These are phyloP conservation scores for Austroboletus festivus DNA, from an alignment of 768 basidiomycete species.

Conservation along the genomic window DNA sequence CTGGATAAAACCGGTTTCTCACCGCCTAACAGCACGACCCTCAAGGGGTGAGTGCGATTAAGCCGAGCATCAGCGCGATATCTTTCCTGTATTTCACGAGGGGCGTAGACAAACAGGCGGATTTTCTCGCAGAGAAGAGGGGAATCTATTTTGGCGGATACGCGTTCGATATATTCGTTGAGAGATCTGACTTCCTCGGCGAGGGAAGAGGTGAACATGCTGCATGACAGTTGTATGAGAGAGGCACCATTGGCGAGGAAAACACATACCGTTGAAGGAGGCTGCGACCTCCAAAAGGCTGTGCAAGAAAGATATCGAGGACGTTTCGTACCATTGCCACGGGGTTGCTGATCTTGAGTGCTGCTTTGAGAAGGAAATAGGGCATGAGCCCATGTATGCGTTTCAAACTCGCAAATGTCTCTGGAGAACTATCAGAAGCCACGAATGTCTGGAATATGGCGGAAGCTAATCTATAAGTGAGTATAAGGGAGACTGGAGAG, in stretches of 20 bases:
- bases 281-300: slow-evolving; percentile 93
- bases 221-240: slow-evolving; percentile 28
- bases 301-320: slow-evolving; percentile 92
- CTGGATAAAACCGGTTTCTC: slow-evolving; percentile 74
- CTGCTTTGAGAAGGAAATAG: slow-evolving; percentile 92
- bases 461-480: slow-evolving; percentile 74
- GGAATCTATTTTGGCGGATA: slow-evolving; percentile 88
- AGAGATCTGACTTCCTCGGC: slow-evolving; percentile 84
- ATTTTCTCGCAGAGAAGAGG: slow-evolving; percentile 86
- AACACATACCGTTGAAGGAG: slow-evolving; percentile 74
- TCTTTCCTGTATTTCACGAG: slow-evolving; percentile 81
- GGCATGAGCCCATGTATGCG: slow-evolving; percentile 96
- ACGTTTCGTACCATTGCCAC: slow-evolving; percentile 92
- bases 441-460: slow-evolving; percentile 95
- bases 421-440: slow-evolving; percentile 89
- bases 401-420: slow-evolving; percentile 84
- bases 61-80: slow-evolving; percentile 74
- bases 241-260: background rate
- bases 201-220: slow-evolving; percentile 94
- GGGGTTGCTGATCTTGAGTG: slow-evolving; percentile 91
- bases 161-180: slow-evolving; percentile 82
- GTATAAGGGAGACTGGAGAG: slow-evolving; percentile 4
- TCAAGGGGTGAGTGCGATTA: slow-evolving; percentile 74
- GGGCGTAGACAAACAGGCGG: slow-evolving; percentile 79
- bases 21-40: slow-evolving; percentile 73